Evolutionary conservation across 805 yeast genomes (phyloP), one percentile per base, ranked within the genome.

Genomic region (Maudiozyma barnettii): DNA sequence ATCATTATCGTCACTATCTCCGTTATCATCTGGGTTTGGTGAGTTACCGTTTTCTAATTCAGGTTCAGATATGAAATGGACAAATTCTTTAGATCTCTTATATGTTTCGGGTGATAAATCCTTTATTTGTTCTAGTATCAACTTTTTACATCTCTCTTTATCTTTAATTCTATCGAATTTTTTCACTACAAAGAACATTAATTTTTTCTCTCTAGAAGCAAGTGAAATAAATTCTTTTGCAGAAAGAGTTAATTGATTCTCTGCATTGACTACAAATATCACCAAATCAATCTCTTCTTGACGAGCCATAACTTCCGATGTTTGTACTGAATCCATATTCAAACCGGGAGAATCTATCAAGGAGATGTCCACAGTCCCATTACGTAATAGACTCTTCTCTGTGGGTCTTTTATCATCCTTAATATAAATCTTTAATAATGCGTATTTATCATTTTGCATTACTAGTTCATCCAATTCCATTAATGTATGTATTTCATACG

Each of bases 211-310:
- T 45, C 82, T 81, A 1, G 96, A 89, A 0, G 96, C 95, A 36
- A 86, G 78, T 2, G 91, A 74, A 45, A 93, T 87, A 60, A 93
- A 95, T 59, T 93, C 99, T 54, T 87, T 83, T 0, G 97, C 98
- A 0, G 95, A 85, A 48, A 89, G 70, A 0, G 99, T 93, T 61
- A 93, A 84, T 61, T 93, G 97, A 59, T 93, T 95, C 59, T 90
- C 98, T 0, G 99, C 95, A 63, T 84, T 86, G 2, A 93, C 96
- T 2, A 95, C 98, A 70, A 93, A 95, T 1, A 93, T 91, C 3
- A 93, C 96, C 54, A 93, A 73, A 63, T 93, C 99, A 51, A 93
- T 93, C 60, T 93, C 99, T 59, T 93, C 98, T 68, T 93, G 98
- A 50, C 97, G 78, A 1, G 96, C 84, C 63, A 91, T 90, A 0